A percentile compares a stretch with the other conserved stretches of the same genome.
These are phyloP conservation scores for Gossypium aridum DNA, from an alignment of 441 rosid species.

Conservation along the genomic window DNA sequence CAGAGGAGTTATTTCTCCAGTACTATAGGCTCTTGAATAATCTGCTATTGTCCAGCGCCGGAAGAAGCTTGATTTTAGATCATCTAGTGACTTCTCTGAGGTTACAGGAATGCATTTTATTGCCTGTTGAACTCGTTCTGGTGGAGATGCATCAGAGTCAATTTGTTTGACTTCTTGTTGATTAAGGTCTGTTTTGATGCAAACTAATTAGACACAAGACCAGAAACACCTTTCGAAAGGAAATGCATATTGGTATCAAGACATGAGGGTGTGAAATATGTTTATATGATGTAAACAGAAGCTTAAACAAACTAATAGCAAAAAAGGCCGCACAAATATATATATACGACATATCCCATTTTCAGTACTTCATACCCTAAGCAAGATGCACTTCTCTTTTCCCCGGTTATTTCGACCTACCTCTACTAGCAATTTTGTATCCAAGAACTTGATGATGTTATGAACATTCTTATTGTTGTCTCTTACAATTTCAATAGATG, in stretches of 20 bases:
- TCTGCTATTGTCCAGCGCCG: constrained; percentile 47
- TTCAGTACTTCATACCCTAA: background rate
- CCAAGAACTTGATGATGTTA: background rate
- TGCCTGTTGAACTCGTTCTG: constrained; percentile 41
- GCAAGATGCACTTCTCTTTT: background rate
- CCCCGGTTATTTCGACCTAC: background rate
- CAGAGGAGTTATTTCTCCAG: constrained; percentile 40
- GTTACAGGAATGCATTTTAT: constrained; percentile 29
- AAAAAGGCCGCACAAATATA: background rate
- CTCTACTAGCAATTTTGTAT: background rate
- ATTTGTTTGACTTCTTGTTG: constrained; percentile 36
- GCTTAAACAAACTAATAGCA: background rate
- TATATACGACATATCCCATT: background rate
- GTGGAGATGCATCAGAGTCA: constrained; percentile 27
- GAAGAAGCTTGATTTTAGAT: constrained; percentile 21
- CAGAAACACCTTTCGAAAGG: background rate
- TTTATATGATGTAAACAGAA: background rate
- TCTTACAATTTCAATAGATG: background rate
- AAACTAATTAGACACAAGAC: background rate
- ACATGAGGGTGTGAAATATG: background rate
- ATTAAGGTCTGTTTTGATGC: constrained; percentile 26
- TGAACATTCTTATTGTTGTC: background rate
- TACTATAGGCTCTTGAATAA: constrained; percentile 44
- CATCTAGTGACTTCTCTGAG: background rate
- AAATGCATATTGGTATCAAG: background rate